Evolutionary conservation across 352 stramenopile genomes (phyloP), one percentile per base, ranked within the genome.

Genomic region (Phytopythium helicoides): DNA sequence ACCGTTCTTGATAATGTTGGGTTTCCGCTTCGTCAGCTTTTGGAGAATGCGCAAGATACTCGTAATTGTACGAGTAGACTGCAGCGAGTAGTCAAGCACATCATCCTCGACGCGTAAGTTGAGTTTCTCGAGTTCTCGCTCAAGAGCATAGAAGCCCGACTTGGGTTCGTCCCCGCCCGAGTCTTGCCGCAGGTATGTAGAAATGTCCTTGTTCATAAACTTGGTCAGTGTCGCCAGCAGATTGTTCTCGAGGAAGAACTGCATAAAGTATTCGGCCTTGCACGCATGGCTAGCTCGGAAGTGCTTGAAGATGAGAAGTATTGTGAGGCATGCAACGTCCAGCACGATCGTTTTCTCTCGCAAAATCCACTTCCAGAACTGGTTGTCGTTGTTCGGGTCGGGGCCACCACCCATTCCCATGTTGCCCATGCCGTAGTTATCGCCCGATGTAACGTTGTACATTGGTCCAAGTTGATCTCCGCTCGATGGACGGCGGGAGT

Each of bases 151-250:
- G 18, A 91, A 87, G 12, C 83, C 80, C 9, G 59, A 69, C 19
- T 78, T 78, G 0, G 41, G 22, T 26, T 88, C 74, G 31, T 87
- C 72, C 16, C 19, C 42, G 12, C 71, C 61, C 0, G 47, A 47
- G 19, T 86, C 74, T 55, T 86, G 73, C 0, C 76, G 68, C 23
- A 93, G 61, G 52, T 91, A 93, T 33, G 80, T 89, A 12, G 65
- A 63, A 52, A 90, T 64, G 66, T 93, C 83, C 56, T 90, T 89
- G 59, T 93, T 93, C 78, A 93, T 89, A 54, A 91, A 93, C 55
- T 93, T 93, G 49, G 80, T 93, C 34, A 89, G 28, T 11, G 83
- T 89, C 41, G 64, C 67, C 23, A 91, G 56, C 31, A 91, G 38
- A 47, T 87, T 88, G 37, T 75, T 79, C 23, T 93, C 83, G 21